Percentiles rank a stretch among this genome's conserved stretches.
Conservation (phyloP, 192 early-diverging fungal species). For the Backusella westeae region DNA sequence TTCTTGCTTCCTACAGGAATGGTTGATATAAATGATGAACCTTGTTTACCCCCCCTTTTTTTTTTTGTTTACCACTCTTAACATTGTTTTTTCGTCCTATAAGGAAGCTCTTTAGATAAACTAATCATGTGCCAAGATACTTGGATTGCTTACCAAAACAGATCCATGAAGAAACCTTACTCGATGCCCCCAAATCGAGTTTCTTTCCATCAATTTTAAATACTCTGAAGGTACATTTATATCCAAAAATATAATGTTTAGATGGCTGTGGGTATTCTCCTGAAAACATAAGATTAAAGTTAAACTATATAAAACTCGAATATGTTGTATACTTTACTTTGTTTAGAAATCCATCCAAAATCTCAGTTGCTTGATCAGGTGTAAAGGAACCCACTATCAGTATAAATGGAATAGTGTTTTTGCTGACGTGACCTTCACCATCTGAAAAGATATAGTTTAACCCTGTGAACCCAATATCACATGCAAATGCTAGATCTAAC, state of each 20-base stretch:
- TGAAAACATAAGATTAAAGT: not conserved
- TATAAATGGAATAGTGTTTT: constrained; percentile 28
- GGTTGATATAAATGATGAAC: not conserved
- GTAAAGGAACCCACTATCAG: constrained; percentile 41
- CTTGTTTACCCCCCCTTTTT: not conserved
- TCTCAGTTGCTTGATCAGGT: constrained; percentile 36
- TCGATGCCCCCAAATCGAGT: constrained; percentile 34
- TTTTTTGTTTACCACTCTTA: constrained; percentile 17
- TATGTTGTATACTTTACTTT: constrained; percentile 20
- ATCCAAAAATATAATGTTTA: constrained; percentile 42
- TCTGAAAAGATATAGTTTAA: not conserved
- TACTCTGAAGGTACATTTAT: constrained; percentile 37
- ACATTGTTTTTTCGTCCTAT: constrained; percentile 21
- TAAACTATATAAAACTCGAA: not conserved
- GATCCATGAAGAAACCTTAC: constrained; percentile 24
- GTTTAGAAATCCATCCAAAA: constrained; percentile 43
- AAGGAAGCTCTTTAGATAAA: not conserved
- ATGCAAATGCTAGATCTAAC: not conserved
- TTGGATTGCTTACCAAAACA: constrained; percentile 14
- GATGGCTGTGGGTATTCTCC: constrained; percentile 12
- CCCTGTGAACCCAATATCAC: not conserved
- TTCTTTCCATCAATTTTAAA: constrained; percentile 36
- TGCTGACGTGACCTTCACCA: constrained; percentile 17
- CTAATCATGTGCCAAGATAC: not conserved
- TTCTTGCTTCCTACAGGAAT: constrained; percentile 31